Evolutionary conservation across 352 stramenopile species (phyloP), one percentile per base, ranked within the genome.

Genomic region (Sclerospora graminicola): DNA sequence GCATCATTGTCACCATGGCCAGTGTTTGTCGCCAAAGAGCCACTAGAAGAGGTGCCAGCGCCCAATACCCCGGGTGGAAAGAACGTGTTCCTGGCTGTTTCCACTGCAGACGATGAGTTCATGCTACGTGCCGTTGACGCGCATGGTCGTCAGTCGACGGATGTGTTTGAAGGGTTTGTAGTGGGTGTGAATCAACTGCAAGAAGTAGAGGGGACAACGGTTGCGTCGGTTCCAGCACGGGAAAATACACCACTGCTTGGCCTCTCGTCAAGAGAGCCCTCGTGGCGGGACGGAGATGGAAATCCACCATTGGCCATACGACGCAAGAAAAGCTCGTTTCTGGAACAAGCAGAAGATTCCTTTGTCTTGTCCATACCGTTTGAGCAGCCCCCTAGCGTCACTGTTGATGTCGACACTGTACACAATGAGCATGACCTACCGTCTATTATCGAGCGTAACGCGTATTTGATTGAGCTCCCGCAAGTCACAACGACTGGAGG

Each of bases 311-410:
- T 81, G 32, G 66, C 65, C 38, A 66, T 90, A 10, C 63, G 63
- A 27, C 66, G 78, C 20, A 71, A 72, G 43, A 65, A 71, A 31
- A 86, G 75, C 55, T 89, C 74, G 15, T 85, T 85, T 24, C 42
- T 91, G 15, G 74, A 87, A 32, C 64, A 82, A 27, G 45, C 65
- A 0, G 75, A 87, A 28, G 70, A 87, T 30, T 83, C 74, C 0
- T 89, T 89, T 30, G 78, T 89, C 38, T 44, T 89, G 8, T 89
- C 78, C 7, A 86, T 89, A 43, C 78, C 78, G 1, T 81, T 86
- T 33, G 72, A 85, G 16, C 49, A 73, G 13, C 47, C 65, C n/a
- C 27, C 43, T 9, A 62, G 55, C 5, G 39, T 53, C 2, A 41
- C 16, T 19, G 36, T 48, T 50, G 15, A 48, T 45, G 50, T 31